A percentile compares a stretch with the other conserved stretches of the same genome.
Evolutionary conservation across 1,139 yeast species (phyloP).

Genomic region (Yamadazyma aaseri): DNA sequence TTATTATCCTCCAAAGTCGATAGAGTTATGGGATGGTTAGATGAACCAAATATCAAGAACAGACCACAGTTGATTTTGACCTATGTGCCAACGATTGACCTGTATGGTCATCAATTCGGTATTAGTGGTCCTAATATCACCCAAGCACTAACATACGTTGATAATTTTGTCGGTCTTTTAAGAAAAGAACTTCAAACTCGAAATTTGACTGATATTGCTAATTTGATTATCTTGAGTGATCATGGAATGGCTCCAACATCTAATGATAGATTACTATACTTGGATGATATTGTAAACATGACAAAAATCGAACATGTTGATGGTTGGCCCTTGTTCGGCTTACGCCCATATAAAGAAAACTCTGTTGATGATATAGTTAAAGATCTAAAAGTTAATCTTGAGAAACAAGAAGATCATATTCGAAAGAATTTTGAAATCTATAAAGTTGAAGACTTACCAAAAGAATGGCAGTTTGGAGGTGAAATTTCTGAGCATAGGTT

Average conservation of each 20-base stretch:
- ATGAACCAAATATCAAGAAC: slow-evolving; percentile 39
- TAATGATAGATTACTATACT: slow-evolving; percentile 56
- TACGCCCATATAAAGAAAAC: slow-evolving; percentile 52
- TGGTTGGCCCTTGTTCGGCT: slow-evolving; percentile 90
- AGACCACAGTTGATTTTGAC: slow-evolving; percentile 80
- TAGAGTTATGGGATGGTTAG: slow-evolving; percentile 67
- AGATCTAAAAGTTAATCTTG: slow-evolving; percentile 23
- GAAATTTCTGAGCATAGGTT: slow-evolving; percentile 36
- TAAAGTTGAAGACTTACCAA: slow-evolving; percentile 58
- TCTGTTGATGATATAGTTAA: slow-evolving; percentile 20
- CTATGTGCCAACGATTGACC: slow-evolving; percentile 80
- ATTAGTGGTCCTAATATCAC: slow-evolving; percentile 58
- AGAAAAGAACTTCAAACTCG: slow-evolving; percentile 49
- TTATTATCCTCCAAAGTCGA: slow-evolving; percentile 53
- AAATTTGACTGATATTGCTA: slow-evolving; percentile 62
- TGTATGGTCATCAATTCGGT: slow-evolving; percentile 72
- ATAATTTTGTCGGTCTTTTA: slow-evolving; percentile 54
- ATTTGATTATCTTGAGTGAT: slow-evolving; percentile 77
- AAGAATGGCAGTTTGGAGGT: slow-evolving; percentile 68
- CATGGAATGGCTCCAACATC: slow-evolving; percentile 95
- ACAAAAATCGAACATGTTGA: slow-evolving; percentile 59
- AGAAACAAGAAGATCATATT: slow-evolving; percentile 18
- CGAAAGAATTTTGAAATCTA: slow-evolving; percentile 33
- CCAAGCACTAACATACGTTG: slow-evolving; percentile 61
- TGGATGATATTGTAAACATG: slow-evolving; percentile 67